phyloP scores from a whole-genome alignment of 164 flowering plant species.

The Kalanchoe fedtschenkoi region DNA sequence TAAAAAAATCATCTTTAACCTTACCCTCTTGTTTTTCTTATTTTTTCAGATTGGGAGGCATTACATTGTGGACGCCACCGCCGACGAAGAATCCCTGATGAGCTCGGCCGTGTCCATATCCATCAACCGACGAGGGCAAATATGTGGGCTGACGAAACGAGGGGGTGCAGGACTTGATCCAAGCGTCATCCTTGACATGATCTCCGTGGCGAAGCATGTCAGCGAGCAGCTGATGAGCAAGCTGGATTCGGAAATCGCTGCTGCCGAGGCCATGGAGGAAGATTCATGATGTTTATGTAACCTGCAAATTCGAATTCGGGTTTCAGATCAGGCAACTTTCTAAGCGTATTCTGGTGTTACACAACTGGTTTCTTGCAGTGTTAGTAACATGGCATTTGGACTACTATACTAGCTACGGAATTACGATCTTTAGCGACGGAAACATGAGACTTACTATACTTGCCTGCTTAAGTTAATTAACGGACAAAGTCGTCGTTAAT shows the following conservation, averaged over 20 bases:
- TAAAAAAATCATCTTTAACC: too few species aligned
- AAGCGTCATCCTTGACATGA: slow-evolving; percentile 81
- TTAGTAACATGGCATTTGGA: too few species aligned
- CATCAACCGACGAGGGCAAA: slow-evolving; percentile 54
- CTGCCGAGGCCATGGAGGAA: slow-evolving; percentile 68
- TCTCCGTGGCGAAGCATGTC: slow-evolving; percentile 70
- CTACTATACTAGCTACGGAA: too few species aligned
- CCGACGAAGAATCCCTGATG: slow-evolving; percentile 93
- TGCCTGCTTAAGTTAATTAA: too few species aligned
- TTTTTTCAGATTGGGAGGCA: slow-evolving; percentile 64
- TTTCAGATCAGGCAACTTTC: too few species aligned
- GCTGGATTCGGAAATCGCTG: slow-evolving; percentile 76
- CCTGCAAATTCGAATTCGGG: too few species aligned
- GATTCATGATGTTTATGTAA: too few species aligned
- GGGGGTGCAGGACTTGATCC: slow-evolving; percentile 91
- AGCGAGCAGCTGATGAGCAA: slow-evolving; percentile 58
- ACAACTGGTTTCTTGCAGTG: too few species aligned
- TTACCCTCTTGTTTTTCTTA: not conserved
- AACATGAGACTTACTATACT: too few species aligned
- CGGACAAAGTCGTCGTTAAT: too few species aligned
- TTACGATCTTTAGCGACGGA: too few species aligned
- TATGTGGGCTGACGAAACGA: slow-evolving; percentile 76
- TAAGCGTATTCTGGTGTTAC: too few species aligned
- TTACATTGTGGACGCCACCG: slow-evolving; percentile 82
- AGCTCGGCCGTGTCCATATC: slow-evolving; percentile 78